Percentiles rank a stretch among this genome's conserved stretches.
Conservation (phyloP, 1,139 yeast genomes). For the Scheffersomyces cryptocercus region DNA sequence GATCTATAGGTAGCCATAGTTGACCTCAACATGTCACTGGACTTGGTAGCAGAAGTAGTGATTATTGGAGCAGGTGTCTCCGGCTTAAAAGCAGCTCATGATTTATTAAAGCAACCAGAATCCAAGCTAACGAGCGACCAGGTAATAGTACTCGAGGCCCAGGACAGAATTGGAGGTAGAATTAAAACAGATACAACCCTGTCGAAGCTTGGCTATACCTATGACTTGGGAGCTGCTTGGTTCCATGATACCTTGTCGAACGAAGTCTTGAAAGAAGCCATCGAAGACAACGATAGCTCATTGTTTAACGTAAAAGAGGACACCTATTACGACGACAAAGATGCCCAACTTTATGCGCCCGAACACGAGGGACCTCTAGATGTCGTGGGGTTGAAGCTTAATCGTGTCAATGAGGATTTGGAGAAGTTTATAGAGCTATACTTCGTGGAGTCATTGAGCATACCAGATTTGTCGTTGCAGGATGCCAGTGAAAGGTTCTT, state of each 20-base stretch:
- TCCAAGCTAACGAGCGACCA: constrained; percentile 34
- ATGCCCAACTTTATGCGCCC: constrained; percentile 44
- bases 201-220: constrained; percentile 37
- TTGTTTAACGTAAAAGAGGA: constrained; percentile 30
- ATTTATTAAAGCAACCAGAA: constrained; percentile 36
- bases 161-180: constrained; percentile 52
- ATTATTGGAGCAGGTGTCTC: constrained; percentile 83
- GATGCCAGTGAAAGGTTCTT: constrained; percentile 50
- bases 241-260: constrained; percentile 79
- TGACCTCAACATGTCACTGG: too few species aligned
- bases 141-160: constrained; percentile 50
- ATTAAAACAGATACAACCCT: constrained; percentile 28
- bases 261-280: constrained; percentile 42
- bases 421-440: constrained; percentile 59
- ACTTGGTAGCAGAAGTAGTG: constrained; percentile 15
- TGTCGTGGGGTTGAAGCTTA: constrained; percentile 24
- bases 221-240: constrained; percentile 90
- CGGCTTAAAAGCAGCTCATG: constrained; percentile 76
- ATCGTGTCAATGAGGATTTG: constrained; percentile 55
- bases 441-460: constrained; percentile 46
- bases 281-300: constrained; percentile 19
- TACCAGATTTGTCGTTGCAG: constrained; percentile 50
- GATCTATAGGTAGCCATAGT: too few species aligned
- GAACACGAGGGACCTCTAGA: constrained; percentile 40
- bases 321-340: constrained; percentile 55